These are phyloP conservation scores for Leccinum solheimii DNA, from an alignment of 1,284 basidiomycete species.

Conservation along the genomic window DNA sequence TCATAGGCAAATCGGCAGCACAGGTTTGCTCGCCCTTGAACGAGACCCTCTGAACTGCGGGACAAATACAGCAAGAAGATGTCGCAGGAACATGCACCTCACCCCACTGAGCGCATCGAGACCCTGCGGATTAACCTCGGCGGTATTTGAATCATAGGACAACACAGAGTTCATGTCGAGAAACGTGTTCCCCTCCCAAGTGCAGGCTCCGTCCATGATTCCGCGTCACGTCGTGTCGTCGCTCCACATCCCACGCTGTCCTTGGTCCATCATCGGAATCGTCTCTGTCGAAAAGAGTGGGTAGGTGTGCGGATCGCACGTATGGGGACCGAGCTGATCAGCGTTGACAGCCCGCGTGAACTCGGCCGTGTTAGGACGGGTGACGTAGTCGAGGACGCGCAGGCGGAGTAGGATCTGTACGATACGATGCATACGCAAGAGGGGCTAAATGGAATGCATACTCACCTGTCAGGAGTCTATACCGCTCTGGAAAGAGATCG, in stretches of 20 bases:
- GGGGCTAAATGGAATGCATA: background rate
- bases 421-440: background rate
- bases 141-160: no score
- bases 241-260: background rate
- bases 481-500: background rate
- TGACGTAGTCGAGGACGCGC: constrained; percentile 6
- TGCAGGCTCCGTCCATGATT: no score
- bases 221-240: no score
- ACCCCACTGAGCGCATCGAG: background rate
- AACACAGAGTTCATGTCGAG: no score
- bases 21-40: no score
- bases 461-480: background rate
- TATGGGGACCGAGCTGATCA: background rate
- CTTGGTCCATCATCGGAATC: background rate
- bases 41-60: background rate
- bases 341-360: constrained; percentile 4
- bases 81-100: background rate
- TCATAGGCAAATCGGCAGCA: constrained; percentile 2
- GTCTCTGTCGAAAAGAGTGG: background rate
- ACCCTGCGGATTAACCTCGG: no score
- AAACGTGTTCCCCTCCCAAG: no score
- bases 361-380: constrained; percentile 2
- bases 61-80: background rate
- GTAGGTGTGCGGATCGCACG: background rate
- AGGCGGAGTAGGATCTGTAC: background rate